A percentile compares a stretch with the other conserved stretches of the same genome.
Evolutionary conservation across 345 rosid genomes (phyloP).

Genomic region (Geranium rotundifolium): DNA sequence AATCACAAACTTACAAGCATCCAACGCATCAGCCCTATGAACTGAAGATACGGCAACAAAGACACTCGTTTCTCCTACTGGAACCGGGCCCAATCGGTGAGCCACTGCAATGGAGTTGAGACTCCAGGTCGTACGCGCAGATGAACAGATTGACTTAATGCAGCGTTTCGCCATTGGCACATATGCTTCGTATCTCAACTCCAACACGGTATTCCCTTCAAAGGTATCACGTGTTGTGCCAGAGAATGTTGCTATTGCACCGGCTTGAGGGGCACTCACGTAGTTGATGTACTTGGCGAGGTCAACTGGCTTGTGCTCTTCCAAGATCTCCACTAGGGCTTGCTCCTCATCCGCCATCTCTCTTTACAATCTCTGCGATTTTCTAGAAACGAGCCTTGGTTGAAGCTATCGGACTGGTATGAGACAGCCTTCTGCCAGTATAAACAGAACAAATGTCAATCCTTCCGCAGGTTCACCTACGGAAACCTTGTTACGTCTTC

Average conservation of each 20-base stretch:
- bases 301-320: slow-evolving; percentile 45
- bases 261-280: slow-evolving; percentile 56
- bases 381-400: no score
- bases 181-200: slow-evolving; percentile 81
- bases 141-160: slow-evolving; percentile 42
- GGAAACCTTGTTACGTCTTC: neutral
- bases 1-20: slow-evolving; percentile 72
- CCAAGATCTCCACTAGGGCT: slow-evolving; percentile 50
- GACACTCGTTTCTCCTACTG: slow-evolving; percentile 80
- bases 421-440: no score
- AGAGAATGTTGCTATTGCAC: slow-evolving; percentile 62
- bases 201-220: slow-evolving; percentile 65
- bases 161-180: slow-evolving; percentile 70
- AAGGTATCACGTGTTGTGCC: slow-evolving; percentile 73
- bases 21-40: slow-evolving; percentile 75
- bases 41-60: slow-evolving; percentile 73
- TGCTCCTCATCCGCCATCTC: slow-evolving; percentile 31
- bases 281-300: slow-evolving; percentile 46
- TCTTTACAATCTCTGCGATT: no score
- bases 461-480: neutral
- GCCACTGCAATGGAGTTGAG: slow-evolving; percentile 59
- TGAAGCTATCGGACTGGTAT: no score
- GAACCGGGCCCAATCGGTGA: slow-evolving; percentile 74
- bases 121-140: slow-evolving; percentile 66
- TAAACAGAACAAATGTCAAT: neutral